Evolutionary conservation across 129 eudicot genomes (phyloP), one percentile per base, ranked within the genome.

Genomic region (Centella asiatica): DNA sequence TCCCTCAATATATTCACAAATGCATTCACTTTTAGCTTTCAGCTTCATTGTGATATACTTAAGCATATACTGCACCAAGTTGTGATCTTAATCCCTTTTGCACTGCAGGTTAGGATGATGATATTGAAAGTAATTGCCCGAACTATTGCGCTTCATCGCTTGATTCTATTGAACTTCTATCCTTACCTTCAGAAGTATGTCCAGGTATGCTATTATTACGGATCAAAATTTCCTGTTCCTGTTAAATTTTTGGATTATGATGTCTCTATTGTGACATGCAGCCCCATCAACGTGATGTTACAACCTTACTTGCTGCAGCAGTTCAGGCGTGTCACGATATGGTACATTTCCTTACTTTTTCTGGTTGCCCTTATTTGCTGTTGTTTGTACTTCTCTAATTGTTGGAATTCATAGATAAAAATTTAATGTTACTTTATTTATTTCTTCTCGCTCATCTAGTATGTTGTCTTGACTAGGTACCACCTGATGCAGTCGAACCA

Each of bases 251-350:
- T 57, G 40, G 44, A 49, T 24, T 64, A 25, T 70, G 71, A 59
- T 65, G 50, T 49, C 46, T 39, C 23, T 61, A 36, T 52, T 58
- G 33, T 18, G 32, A 40, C 25, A 69, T 62, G 71, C 86, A 92
- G 98, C 98, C 98, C 45, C 95, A 92, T 78, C 98, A 92, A 74
- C 85, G 95, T 61, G 95, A 92, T 58, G 89, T 92, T 47, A 92
- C 90, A 40, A 84, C 69, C 72, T 80, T 92, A 59, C 94, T 92
- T 71, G 95, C 98, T 36, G 98, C 98, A 67, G 95, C 94, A 57
- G 95, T 92, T 64, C 98, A 92, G 69, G 90, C 98, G 64, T 92
- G 98, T 74, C 98, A 92, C 76, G 98, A 92, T 74, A 92, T 92
- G 98, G 98, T 92, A 80, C 52, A 50, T 77, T n/a, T n/a, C n/a